Base-by-base conservation (phyloP, 805 yeast genomes). In the Wickerhamomyces chaumierensis region DNA sequence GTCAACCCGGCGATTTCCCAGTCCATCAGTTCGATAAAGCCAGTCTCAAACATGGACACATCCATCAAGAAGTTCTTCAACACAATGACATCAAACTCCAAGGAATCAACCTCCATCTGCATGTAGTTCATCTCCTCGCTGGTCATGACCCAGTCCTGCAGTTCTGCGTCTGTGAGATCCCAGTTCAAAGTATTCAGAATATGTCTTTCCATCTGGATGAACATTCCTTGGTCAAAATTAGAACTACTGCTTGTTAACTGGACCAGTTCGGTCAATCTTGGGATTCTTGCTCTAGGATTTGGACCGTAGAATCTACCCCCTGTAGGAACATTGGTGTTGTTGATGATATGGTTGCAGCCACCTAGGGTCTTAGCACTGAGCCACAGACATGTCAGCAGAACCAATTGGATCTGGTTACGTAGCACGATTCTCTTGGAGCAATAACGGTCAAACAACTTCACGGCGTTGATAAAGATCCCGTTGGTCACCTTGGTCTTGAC, bases 321-420 rank as follows among this genome's bases (percentile, higher is more conserved):
- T 14, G 68, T 58, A 38, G 73, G 71, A 19, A 67, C 57, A 7
- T 61, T 58, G 2, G 64, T 55, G 41, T 68, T 63, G 53, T 74
- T 74, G 39, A 74, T 69, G 47, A 76, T 73, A 57, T 78, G 85
- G 47, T 75, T 75, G 57, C 80, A 78, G 31, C 85, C 85, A 36
- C 85, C 85, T 51, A 73, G 73, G n/a, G 78, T 69, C 57, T 90
- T 90, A 19, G 95, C 79, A 2, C 95, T 85, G 25, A 90, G 71
- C 96, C 97, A 90, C 28, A 90, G 63, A 43, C 95, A 85, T 4
- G 95, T 85, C 43, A 94, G 82, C 25, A 94, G 86, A 11, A 90
- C 90, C 39, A 90, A 68, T 59, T 88, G 96, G 44, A 85, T 78
- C 60, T 88, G 97, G 41, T 83, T 88, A 47, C 79, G 74, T 45